Base-by-base conservation (phyloP, 176 grass and related monocot genomes). In the Olyra latifolia region DNA sequence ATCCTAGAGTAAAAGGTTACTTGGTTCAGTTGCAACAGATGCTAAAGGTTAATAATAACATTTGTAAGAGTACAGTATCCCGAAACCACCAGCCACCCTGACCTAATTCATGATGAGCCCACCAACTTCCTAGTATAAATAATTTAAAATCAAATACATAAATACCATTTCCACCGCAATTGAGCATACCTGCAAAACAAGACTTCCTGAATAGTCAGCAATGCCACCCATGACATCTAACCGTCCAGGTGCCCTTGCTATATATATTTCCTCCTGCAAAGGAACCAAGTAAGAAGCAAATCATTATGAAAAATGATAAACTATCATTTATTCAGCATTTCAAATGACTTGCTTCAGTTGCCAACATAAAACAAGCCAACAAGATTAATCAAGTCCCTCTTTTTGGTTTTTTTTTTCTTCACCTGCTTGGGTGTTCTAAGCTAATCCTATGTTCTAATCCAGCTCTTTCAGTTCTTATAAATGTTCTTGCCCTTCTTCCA, bases 151-250 rank as follows among this genome's bases (percentile, higher is more conserved):
- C 13, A 79, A 66, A 54, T 19, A 79, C 4, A 66, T 9, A 38
- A 48, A 53, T 54, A 49, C 7, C 24, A 43, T 80, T 67, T 84
- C 66, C 69, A 80, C 68, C 60, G 76, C 24, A 66, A 58, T 43
- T 60, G 30, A 83, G 23, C 42, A 56, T 80, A 98, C 95, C 90
- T 98, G 92, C 62, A 98, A 83, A 52, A 98, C 95, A 81, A 98
- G 88, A 85, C 90, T 93, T 63, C 95, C 95, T 27, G 95, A 98
- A 85, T 98, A 98, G 84, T 98, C 95, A 49, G 92, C 95, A 78
- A 95, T 95, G 45, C 95, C 95, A 73, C 95, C 95, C 95, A 98
- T 91, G 55, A 93, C 95, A 81, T 98, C 92, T 59, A 98, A 87
- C 41, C 95, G 62, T 40, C 95, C 95, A 80, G 95, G 95, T 46